These are phyloP conservation scores for Globisporangium sylvaticum DNA, from an alignment of 352 stramenopile species.

Conservation along the genomic window DNA sequence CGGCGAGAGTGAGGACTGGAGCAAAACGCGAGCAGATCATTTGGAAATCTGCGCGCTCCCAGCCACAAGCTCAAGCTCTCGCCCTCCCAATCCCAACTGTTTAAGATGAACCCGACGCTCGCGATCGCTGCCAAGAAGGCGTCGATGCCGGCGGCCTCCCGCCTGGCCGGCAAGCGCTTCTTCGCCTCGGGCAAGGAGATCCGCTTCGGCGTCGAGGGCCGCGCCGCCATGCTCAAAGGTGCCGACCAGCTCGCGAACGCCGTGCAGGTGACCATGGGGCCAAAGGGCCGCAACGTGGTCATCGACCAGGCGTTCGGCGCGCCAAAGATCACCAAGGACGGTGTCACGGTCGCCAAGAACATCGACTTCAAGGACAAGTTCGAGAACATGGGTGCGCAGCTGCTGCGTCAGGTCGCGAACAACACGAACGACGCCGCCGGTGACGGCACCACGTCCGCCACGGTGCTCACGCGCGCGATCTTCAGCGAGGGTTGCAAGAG, in stretches of 20 bases:
- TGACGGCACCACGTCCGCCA: slow-evolving; percentile 99
- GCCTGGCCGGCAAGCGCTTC: slow-evolving; percentile 48
- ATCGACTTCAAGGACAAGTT: slow-evolving; percentile 83
- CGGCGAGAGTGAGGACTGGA: neutral
- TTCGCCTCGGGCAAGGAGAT: slow-evolving; percentile 97
- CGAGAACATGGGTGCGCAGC: slow-evolving; percentile 74
- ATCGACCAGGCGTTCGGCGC: slow-evolving; percentile 95
- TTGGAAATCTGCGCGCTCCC: slow-evolving; percentile 17
- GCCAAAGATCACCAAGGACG: slow-evolving; percentile 81
- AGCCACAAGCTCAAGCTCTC: slow-evolving; percentile 9
- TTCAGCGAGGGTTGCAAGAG: slow-evolving; percentile 99
- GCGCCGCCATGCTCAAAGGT: slow-evolving; percentile 97
- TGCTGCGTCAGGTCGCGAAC: slow-evolving; percentile 86
- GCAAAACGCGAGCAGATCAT: slow-evolving; percentile 1
- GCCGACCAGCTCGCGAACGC: slow-evolving; percentile 98
- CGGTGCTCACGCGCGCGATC: slow-evolving; percentile 98
- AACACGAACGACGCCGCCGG: slow-evolving; percentile 99
- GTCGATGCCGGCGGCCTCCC: slow-evolving; percentile 27
- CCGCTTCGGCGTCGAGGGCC: slow-evolving; percentile 97
- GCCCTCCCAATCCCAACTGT: neutral
- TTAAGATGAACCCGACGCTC: slow-evolving; percentile 70
- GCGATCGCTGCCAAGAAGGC: slow-evolving; percentile 66
- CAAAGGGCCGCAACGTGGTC: slow-evolving; percentile 99
- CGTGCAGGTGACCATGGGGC: slow-evolving; percentile 98
- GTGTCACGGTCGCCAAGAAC: slow-evolving; percentile 68